Percentiles rank a stretch among this genome's conserved stretches.
These are phyloP conservation scores for Moricandia arvensis DNA, from an alignment of 345 rosid species.

Conservation along the genomic window DNA sequence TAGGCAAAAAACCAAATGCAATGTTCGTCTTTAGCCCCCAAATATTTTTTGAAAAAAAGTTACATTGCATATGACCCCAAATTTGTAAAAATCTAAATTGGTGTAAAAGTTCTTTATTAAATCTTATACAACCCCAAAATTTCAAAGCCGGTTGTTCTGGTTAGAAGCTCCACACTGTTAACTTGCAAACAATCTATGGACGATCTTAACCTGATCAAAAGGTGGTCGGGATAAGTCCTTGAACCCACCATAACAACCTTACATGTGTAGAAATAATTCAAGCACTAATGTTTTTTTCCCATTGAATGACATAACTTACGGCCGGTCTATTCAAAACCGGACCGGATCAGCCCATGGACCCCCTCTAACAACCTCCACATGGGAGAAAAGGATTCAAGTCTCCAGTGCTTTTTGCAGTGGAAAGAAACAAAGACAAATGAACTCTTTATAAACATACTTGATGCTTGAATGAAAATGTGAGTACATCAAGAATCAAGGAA, in stretches of 20 bases:
- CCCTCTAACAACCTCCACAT: background rate
- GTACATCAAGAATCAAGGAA: conserved; percentile 44
- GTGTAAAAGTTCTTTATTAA: too few relatives aligned
- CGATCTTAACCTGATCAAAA: background rate
- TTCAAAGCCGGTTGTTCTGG: too few relatives aligned
- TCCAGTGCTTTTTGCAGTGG: conserved; percentile 18
- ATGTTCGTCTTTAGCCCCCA: too few relatives aligned
- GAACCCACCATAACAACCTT: background rate
- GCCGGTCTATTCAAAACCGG: background rate
- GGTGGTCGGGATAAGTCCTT: background rate
- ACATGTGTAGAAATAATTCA: background rate
- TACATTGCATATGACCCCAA: too few relatives aligned
- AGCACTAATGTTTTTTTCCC: background rate
- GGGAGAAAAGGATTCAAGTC: background rate
- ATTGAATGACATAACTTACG: background rate
- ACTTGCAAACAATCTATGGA: background rate
- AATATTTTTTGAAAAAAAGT: too few relatives aligned
- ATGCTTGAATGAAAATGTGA: conserved; percentile 16
- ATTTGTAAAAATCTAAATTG: too few relatives aligned
- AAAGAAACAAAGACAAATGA: conserved; percentile 13
- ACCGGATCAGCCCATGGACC: background rate
- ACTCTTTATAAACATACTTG: conserved; percentile 18
- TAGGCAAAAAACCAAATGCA: too few relatives aligned
- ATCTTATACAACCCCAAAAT: too few relatives aligned
- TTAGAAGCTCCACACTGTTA: background rate